phyloP scores from a whole-genome alignment of 768 basidiomycete species.

The Leccinum longicurvipes region DNA sequence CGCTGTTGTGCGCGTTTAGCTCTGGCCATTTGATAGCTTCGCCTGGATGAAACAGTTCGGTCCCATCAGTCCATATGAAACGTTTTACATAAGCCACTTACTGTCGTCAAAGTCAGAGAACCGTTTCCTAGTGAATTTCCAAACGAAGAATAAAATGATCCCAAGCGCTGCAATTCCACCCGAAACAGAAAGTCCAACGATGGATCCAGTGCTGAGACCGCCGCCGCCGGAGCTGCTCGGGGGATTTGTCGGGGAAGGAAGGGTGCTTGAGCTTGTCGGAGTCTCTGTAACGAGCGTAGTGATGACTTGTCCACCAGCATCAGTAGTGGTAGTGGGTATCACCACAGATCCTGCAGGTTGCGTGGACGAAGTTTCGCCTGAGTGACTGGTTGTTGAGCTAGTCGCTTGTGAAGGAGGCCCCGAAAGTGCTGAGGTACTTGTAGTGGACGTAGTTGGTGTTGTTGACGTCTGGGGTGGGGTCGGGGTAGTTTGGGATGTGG shows the following conservation, averaged over 20 bases:
- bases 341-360: neutral
- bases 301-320: slow-evolving; percentile 28
- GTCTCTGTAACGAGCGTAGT: slow-evolving; percentile 21
- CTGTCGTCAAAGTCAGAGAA: slow-evolving; percentile 75
- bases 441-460: slow-evolving; percentile 7
- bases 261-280: slow-evolving; percentile 22
- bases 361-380: slow-evolving; percentile 1
- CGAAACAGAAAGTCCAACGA: slow-evolving; percentile 77
- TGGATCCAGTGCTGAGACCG: slow-evolving; percentile 65
- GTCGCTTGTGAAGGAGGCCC: slow-evolving; percentile 1
- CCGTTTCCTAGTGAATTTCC: slow-evolving; percentile 85
- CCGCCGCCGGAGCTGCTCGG: slow-evolving; percentile 29
- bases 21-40: slow-evolving; percentile 94
- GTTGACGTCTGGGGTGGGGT: neutral
- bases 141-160: slow-evolving; percentile 71
- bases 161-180: slow-evolving; percentile 74
- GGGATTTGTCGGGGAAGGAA: slow-evolving; percentile 23
- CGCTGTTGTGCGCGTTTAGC: slow-evolving; percentile 60
- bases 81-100: slow-evolving; percentile 39
- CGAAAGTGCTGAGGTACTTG: slow-evolving; percentile 8
- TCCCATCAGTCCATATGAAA: slow-evolving; percentile 7
- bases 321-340: slow-evolving; percentile 24
- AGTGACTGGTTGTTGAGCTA: neutral
- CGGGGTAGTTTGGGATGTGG: neutral
- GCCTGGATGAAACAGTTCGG: slow-evolving; percentile 36